Conservation (phyloP, 2,329 filamentous ascomycete species). For the Coniella vitis region DNA sequence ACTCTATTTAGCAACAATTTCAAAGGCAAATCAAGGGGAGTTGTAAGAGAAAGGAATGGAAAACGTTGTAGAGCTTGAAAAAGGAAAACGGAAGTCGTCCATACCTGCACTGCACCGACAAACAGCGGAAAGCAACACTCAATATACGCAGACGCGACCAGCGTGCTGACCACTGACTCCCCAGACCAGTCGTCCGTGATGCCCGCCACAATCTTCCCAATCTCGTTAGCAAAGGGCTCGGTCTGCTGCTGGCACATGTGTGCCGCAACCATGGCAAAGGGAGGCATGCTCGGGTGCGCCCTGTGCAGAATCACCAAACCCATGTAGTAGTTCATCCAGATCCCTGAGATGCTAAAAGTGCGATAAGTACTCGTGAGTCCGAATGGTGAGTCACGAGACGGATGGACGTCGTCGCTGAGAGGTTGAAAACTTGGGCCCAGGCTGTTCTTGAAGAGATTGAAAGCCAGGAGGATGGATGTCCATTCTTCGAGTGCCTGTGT, state of each 20-base stretch:
- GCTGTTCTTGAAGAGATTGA: constrained; percentile 57
- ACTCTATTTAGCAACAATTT: background rate
- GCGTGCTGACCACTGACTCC: constrained; percentile 60
- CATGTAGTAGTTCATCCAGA: constrained; percentile 87
- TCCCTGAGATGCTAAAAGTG: constrained; percentile 76
- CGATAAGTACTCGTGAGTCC: constrained; percentile 75
- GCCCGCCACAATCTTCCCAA: constrained; percentile 76
- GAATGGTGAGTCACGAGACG: constrained; percentile 65
- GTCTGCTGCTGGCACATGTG: constrained; percentile 71
- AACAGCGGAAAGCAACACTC: constrained; percentile 80
- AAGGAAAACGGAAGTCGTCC: constrained; percentile 54
- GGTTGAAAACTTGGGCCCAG: constrained; percentile 73
- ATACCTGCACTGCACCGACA: constrained; percentile 71
- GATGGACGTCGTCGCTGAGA: constrained; percentile 59
- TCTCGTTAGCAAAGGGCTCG: constrained; percentile 59
- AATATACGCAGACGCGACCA: constrained; percentile 72
- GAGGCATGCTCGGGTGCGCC: constrained; percentile 83
- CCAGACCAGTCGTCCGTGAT: constrained; percentile 49
- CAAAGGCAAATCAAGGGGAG: constrained; percentile 61
- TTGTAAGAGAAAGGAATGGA: background rate
- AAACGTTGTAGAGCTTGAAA: no score
- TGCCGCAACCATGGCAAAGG: constrained; percentile 80
- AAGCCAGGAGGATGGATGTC: constrained; percentile 65
- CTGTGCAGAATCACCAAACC: constrained; percentile 76
- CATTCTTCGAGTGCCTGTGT: constrained; percentile 71